These are phyloP conservation scores for Phytomonas sp. DNA, from an alignment of 208 protist genomes.

Conservation along the genomic window DNA sequence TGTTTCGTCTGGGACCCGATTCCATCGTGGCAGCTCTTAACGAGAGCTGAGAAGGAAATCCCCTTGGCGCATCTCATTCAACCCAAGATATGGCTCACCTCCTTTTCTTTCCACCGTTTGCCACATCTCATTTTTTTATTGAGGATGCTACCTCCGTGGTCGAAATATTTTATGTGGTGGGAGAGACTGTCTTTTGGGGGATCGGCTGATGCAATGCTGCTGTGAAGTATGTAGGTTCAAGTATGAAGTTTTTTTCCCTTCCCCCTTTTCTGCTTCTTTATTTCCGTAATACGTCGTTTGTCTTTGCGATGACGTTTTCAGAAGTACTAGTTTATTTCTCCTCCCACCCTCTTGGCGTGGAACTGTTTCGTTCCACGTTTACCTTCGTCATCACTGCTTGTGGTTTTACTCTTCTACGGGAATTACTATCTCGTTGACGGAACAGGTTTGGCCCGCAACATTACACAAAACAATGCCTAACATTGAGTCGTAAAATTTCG, in stretches of 20 bases:
- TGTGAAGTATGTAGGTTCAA: too few species aligned
- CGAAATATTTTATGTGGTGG: too few species aligned
- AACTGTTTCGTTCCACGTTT: neutral
- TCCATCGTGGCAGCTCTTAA: too few species aligned
- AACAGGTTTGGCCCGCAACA: neutral
- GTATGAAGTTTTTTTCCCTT: neutral
- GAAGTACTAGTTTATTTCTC: neutral
- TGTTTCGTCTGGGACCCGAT: too few species aligned
- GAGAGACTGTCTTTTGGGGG: too few species aligned
- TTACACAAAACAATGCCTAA: neutral
- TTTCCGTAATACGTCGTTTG: neutral
- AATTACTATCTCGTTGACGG: neutral
- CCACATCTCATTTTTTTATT: too few species aligned
- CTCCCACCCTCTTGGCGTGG: neutral
- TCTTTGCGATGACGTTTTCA: neutral
- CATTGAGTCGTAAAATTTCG: neutral
- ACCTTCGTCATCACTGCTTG: neutral
- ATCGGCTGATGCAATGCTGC: too few species aligned
- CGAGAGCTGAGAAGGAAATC: too few species aligned
- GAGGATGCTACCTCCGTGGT: too few species aligned
- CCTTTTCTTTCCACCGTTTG: too few species aligned
- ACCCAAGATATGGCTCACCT: too few species aligned
- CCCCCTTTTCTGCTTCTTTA: neutral
- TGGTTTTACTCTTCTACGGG: neutral
- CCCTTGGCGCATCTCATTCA: too few species aligned